Conservation (phyloP, 2,329 filamentous ascomycete genomes). For the Fusarium fujikuroi region DNA sequence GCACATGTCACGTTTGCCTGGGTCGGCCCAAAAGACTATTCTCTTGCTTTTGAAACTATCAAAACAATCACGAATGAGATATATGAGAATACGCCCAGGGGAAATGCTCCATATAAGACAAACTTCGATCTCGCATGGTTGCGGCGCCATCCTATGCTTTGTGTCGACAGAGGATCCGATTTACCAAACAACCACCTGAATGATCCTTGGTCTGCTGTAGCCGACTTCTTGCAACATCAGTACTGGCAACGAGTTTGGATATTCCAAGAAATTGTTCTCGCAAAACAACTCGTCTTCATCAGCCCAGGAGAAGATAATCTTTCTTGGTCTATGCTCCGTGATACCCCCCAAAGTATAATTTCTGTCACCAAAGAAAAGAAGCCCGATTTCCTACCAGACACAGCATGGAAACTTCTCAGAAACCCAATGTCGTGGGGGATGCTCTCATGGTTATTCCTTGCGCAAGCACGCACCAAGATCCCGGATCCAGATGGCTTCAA, state of each 20-base stretch:
- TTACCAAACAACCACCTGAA: not conserved
- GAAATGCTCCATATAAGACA: not conserved
- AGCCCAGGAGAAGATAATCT: not conserved
- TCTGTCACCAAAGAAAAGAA: not conserved
- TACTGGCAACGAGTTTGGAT: slow-evolving; percentile 10
- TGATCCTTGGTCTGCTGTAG: not conserved
- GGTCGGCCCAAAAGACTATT: slow-evolving; percentile 1
- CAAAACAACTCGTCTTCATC: not conserved
- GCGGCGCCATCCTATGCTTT: not conserved
- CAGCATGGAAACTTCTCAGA: not conserved
- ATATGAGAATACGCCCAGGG: not conserved
- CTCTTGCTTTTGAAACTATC: not conserved
- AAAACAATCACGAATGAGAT: not conserved
- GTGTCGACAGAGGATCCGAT: not conserved
- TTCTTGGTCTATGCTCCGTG: not conserved
- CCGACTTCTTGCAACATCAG: not conserved
- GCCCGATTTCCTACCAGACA: not conserved
- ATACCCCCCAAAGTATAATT: not conserved
- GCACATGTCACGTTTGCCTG: slow-evolving; percentile 2
- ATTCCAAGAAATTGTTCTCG: slow-evolving; percentile 8
- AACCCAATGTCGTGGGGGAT: not conserved
- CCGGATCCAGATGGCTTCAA: slow-evolving; percentile 13
- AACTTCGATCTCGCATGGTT: not conserved
- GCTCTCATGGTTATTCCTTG: not conserved
- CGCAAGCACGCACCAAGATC: slow-evolving; percentile 9